Evolutionary conservation across 2,329 filamentous ascomycete genomes (phyloP).

Genomic region (Pezicula rhizophila): DNA sequence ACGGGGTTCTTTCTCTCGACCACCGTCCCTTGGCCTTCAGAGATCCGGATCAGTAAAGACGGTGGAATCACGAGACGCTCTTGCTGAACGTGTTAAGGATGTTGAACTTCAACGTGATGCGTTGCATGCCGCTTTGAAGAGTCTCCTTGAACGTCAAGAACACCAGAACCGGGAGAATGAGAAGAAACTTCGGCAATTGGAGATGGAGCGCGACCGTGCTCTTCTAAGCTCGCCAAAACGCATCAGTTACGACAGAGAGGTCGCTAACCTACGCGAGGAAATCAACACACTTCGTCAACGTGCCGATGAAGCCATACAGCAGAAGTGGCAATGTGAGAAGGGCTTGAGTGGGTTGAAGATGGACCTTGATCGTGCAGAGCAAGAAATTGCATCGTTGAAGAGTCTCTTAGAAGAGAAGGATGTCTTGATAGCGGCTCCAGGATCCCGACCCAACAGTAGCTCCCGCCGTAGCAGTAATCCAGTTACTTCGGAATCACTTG

Average conservation of each 20-base stretch:
- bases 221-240: conserved; percentile 63
- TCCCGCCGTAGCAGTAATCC: conserved; percentile 35
- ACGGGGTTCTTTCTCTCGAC: conserved; percentile 20
- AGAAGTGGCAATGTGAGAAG: conserved; percentile 95
- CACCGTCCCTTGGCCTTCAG: conserved; percentile 39
- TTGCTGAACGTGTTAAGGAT: conserved; percentile 80
- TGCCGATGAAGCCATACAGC: conserved; percentile 88
- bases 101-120: conserved; percentile 92
- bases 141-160: conserved; percentile 78
- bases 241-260: conserved; percentile 78
- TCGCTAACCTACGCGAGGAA: conserved; percentile 72
- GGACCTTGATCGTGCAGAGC: conserved; percentile 91
- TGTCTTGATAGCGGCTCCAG: conserved; percentile 58
- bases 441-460: conserved; percentile 39
- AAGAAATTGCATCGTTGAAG: conserved; percentile 82
- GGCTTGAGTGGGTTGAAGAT: conserved; percentile 84
- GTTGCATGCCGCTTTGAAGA: conserved; percentile 79
- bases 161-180: conserved; percentile 76
- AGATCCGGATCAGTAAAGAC: conserved; percentile 47
- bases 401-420: conserved; percentile 76
- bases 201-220: conserved; percentile 71
- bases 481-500: conserved; percentile 64
- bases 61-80: conserved; percentile 53
- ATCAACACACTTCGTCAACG: conserved; percentile 77
- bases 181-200: conserved; percentile 72